Conservation (phyloP, 2,329 filamentous ascomycete genomes). For the Neoscytalidium dimidiatum region DNA sequence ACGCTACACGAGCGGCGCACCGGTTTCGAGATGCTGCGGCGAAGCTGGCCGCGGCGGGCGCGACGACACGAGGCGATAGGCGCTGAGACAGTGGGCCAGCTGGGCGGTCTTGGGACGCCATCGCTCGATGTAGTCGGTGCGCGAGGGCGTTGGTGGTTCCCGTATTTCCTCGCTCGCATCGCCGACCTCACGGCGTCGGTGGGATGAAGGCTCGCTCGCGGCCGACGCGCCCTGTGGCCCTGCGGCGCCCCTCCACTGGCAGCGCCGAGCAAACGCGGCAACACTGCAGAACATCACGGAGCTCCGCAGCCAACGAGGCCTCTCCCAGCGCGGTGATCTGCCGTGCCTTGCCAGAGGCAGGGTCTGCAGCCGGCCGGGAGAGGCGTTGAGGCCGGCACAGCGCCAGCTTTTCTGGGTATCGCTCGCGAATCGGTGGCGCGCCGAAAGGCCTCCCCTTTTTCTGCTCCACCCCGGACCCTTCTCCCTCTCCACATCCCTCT, state of each 20-base stretch:
- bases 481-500: background rate
- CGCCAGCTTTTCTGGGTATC: background rate
- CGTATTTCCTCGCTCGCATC: background rate
- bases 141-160: background rate
- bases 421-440: background rate
- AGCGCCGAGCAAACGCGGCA: background rate
- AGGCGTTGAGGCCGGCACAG: conserved; percentile 1
- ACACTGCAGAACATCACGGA: background rate
- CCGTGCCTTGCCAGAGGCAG: background rate
- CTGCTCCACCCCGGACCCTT: background rate
- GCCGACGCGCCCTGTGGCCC: background rate
- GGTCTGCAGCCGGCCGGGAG: conserved; percentile 11
- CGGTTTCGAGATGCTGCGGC: background rate
- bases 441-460: background rate
- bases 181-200: background rate
- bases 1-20: background rate
- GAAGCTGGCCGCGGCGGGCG: background rate
- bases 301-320: background rate
- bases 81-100: background rate
- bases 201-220: background rate
- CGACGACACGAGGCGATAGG: background rate
- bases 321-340: background rate
- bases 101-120: background rate
- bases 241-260: too few relatives aligned
- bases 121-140: background rate